Conservation (phyloP, 2,329 filamentous ascomycete genomes). For the Cytospora mali region DNA sequence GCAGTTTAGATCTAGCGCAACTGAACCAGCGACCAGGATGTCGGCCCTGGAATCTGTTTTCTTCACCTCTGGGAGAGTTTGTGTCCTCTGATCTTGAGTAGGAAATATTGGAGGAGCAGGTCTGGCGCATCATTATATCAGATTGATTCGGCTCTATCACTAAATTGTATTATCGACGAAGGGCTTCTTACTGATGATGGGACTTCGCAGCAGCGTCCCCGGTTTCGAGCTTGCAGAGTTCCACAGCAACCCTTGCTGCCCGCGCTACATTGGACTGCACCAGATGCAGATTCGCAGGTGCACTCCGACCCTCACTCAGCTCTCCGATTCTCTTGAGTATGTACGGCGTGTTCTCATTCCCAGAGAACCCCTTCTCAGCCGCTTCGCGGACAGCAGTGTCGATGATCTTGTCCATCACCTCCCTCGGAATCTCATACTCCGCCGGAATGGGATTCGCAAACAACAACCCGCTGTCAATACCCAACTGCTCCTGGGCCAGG, state of each 20-base stretch:
- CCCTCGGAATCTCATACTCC: constrained; percentile 68
- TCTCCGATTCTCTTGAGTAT: constrained; percentile 79
- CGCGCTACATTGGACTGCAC: constrained; percentile 57
- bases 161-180: background rate
- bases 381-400: constrained; percentile 68
- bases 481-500: constrained; percentile 72
- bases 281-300: constrained; percentile 71
- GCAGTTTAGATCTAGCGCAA: constrained; percentile 86
- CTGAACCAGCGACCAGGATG: constrained; percentile 86
- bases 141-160: background rate
- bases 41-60: constrained; percentile 48
- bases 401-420: constrained; percentile 71
- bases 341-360: constrained; percentile 82
- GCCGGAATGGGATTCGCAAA: constrained; percentile 88
- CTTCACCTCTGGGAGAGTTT: constrained; percentile 1
- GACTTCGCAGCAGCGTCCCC: constrained; percentile 24
- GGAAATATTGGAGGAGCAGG: background rate
- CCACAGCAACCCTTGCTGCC: constrained; percentile 57
- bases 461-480: constrained; percentile 75
- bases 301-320: constrained; percentile 70
- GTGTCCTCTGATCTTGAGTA: background rate
- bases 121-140: constrained; percentile 15
- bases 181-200: constrained; percentile 24
- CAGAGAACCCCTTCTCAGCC: constrained; percentile 65
- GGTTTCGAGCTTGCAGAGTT: constrained; percentile 51